Evolutionary conservation across 2,329 filamentous ascomycete species (phyloP), one percentile per base, ranked within the genome.

Genomic region (Fusarium pseudonygamai): DNA sequence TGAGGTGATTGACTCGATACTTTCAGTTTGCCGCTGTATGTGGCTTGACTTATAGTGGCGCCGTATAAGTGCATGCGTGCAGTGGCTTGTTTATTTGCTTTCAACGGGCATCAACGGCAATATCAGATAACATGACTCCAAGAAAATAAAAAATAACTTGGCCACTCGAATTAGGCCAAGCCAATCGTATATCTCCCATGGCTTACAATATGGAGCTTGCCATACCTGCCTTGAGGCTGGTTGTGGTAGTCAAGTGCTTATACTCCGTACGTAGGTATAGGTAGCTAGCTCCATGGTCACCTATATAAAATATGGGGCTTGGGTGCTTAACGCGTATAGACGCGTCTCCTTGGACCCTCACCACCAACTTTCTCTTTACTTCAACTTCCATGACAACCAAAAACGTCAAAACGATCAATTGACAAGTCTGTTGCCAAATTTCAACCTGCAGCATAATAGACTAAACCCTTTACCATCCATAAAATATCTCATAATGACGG

Each of bases 401-500:
- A 32, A 20, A 20, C 30, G 42, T 28, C 36, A 64, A 18, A 40
- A 34, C 37, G 20, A 12, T 46, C 62, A 58, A 64, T 64, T 63
- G 55, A 55, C 32, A 11, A 15, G 14, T 3, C 52, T 4, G 15
- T 28, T 32, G 22, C 24, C 16, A 20, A 28, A 37, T 37, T 8
- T 37, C 22, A 34, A 60, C 24, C 22, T 22, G 1, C 9, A 24
- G 11, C 34, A 24, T 53, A 52, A 39, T 28, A 22, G 12, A 15
- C 28, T 46, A 16, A 3, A 43, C 7, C 20, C 11, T 12, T 37
- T 10, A 37, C 34, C n/a, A 40, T 15, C 26, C 18, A 36, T 18
- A n/a, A 36, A 18, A 10, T 18, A 47, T 16, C 16, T 28, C 64
- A 72, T 49, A 70, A 85, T 85, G 82, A 82, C 83, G 64, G 84